Evolutionary conservation across 1,139 yeast genomes (phyloP), one percentile per base, ranked within the genome.

Genomic region (Suhomyces panamericanus): DNA sequence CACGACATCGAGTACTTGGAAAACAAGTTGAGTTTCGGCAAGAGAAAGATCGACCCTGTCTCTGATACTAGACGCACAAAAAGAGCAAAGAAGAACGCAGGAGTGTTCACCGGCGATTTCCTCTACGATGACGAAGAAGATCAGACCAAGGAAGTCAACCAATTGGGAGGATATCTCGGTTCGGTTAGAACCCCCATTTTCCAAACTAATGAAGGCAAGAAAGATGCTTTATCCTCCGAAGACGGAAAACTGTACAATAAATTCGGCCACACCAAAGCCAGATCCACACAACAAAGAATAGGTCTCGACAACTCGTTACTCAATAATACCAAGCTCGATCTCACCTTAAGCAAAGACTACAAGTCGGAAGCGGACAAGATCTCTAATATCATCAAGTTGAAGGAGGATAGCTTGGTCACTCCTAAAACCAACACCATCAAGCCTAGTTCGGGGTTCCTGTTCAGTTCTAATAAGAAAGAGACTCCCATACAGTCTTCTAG

Each of bases 361-460:
- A 47, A 64, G 4, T 49, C 59, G 12, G 62, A 59, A 42, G 41
- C 62, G 1, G 63, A 63, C 15, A 63, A 62, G 13, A 41, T 63
- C 5, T 55, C 71, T 0, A 59, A 59, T 43, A 49, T 63, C 5
- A 66, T 70, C 34, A 68, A 66, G 44, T 48, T 69, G 11, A 69
- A 68, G 41, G 68, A 65, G 15, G 41, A 45, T 24, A 32, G 41
- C 15, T 26, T 26, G 29, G n/a, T 12, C 29, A 26, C 29, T 12
- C 29, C 29, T 26, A 26, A 27, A 40, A 6, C 42, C 38, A 6
- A 36, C 44, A 6, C 49, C 44, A 0, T 36, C 31, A 24, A 50
- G 17, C 77, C 77, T 14, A 69, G 74, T 35, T 59, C 67, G 3
- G 77, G 75, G 0, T 72, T 72, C 55, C 60, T 66, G 30, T 71